Percentiles rank a stretch among this genome's conserved stretches.
Conservation (phyloP, 2,329 filamentous ascomycete species). For the Leptographium radiaticola region DNA sequence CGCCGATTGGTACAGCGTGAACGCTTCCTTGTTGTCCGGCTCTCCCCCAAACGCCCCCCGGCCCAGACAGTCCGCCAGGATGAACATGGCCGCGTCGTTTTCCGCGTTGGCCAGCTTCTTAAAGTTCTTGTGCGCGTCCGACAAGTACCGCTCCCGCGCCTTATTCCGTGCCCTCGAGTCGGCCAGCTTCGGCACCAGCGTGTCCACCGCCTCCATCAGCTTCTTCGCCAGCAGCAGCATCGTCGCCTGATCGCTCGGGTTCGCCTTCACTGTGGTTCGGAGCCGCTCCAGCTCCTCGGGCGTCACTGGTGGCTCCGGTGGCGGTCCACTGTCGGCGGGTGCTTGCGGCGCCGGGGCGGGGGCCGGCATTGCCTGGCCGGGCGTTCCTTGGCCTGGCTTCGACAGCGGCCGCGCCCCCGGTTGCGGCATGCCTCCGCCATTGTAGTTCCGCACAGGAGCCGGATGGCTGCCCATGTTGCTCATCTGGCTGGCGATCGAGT, state of each 20-base stretch:
- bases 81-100: conserved; percentile 84
- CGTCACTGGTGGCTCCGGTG: conserved; percentile 48
- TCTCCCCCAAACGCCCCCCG: conserved; percentile 67
- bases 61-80: conserved; percentile 79
- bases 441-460: conserved; percentile 43
- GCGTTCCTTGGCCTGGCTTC: conserved; percentile 14
- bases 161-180: conserved; percentile 64
- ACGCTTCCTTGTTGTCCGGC: conserved; percentile 81
- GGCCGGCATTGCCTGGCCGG: conserved; percentile 9
- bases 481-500: conserved; percentile 36
- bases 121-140: conserved; percentile 79
- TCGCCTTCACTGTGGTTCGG: conserved; percentile 53
- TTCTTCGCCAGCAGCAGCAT: conserved; percentile 69
- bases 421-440: background rate
- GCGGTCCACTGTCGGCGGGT: conserved; percentile 7
- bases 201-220: conserved; percentile 70
- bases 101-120: conserved; percentile 70
- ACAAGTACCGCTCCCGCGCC: conserved; percentile 67
- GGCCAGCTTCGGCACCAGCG: conserved; percentile 50
- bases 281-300: conserved; percentile 64
- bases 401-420: background rate
- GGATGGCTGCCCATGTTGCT: conserved; percentile 37
- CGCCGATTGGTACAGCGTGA: conserved; percentile 82
- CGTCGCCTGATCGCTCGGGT: conserved; percentile 58
- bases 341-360: conserved; percentile 11